Evolutionary conservation across 306 rosid species (phyloP).

Genomic region (Coriaria nepalensis): DNA sequence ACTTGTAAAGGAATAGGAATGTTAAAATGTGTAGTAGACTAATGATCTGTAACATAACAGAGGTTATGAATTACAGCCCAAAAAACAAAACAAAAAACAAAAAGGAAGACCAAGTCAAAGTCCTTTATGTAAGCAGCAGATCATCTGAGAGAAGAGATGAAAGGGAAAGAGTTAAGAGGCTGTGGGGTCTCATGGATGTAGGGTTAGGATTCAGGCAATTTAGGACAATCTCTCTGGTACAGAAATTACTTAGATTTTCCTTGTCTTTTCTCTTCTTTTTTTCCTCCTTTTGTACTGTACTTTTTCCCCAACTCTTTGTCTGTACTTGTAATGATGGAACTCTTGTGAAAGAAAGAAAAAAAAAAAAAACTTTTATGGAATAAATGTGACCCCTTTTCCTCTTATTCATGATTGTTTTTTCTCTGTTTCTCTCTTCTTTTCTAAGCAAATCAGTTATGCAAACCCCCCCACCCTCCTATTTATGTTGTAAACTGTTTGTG

Average conservation of each 20-base stretch:
- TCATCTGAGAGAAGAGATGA: constrained; percentile 37
- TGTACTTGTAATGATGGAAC: constrained; percentile 89
- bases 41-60: constrained; percentile 33
- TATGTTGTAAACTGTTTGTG: too few species aligned
- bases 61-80: constrained; percentile 37
- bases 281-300: constrained; percentile 38
- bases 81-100: constrained; percentile 23
- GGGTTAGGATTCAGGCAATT: constrained; percentile 38
- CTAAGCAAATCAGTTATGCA: too few species aligned
- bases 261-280: constrained; percentile 18
- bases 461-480: too few species aligned
- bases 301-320: constrained; percentile 40
- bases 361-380: constrained; percentile 34
- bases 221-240: constrained; percentile 50
- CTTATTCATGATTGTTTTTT: constrained; percentile 1
- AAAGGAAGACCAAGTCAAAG: constrained; percentile 8
- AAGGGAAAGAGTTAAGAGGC: constrained; percentile 20
- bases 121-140: constrained; percentile 66
- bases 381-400: constrained; percentile 41
- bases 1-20: constrained; percentile 89
- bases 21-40: constrained; percentile 48
- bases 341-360: background rate
- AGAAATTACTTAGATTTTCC: constrained; percentile 44
- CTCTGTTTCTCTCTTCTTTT: too few species aligned
- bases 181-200: constrained; percentile 35